A percentile compares a stretch with the other conserved stretches of the same genome.
phyloP scores from a whole-genome alignment of 1,284 basidiomycete genomes.

The Apiotrichum porosum region DNA sequence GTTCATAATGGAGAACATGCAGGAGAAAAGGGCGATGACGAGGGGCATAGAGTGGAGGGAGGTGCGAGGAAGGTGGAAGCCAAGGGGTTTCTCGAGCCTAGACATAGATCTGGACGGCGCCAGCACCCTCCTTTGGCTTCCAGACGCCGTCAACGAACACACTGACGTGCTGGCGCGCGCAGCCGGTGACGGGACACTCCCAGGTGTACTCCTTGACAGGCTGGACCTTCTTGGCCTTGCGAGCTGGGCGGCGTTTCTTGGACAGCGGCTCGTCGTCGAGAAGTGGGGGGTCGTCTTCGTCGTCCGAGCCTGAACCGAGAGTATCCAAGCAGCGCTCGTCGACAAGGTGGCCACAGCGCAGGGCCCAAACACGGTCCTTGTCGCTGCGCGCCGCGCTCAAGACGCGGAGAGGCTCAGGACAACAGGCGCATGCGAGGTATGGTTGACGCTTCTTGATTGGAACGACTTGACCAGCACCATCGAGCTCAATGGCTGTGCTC shows the following conservation, averaged over 20 bases:
- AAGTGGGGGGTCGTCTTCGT: neutral
- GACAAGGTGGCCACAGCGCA: conserved; percentile 47
- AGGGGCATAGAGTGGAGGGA: too few species aligned
- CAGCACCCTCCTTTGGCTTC: conserved; percentile 28
- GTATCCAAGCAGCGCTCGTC: conserved; percentile 41
- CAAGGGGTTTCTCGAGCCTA: too few species aligned
- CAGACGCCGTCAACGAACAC: conserved; percentile 23
- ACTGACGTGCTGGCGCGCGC: conserved; percentile 26
- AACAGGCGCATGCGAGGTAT: conserved; percentile 39
- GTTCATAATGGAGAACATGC: too few species aligned
- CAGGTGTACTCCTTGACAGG: conserved; percentile 25
- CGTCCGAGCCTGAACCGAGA: conserved; percentile 7
- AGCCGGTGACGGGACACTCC: conserved; percentile 34
- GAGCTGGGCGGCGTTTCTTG: conserved; percentile 7
- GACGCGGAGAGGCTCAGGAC: conserved; percentile 33
- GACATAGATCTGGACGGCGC: conserved; percentile 35
- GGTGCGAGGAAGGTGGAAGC: too few species aligned
- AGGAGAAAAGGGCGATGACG: too few species aligned
- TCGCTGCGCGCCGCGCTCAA: conserved; percentile 29
- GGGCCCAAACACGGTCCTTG: conserved; percentile 38
- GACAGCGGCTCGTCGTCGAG: neutral
- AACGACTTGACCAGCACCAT: conserved; percentile 29
- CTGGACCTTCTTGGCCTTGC: neutral
- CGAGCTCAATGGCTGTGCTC: conserved; percentile 12
- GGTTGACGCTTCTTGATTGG: conserved; percentile 12